Base-by-base conservation (phyloP, 495 filamentous ascomycete genomes). In the Talaromyces adpressus region DNA sequence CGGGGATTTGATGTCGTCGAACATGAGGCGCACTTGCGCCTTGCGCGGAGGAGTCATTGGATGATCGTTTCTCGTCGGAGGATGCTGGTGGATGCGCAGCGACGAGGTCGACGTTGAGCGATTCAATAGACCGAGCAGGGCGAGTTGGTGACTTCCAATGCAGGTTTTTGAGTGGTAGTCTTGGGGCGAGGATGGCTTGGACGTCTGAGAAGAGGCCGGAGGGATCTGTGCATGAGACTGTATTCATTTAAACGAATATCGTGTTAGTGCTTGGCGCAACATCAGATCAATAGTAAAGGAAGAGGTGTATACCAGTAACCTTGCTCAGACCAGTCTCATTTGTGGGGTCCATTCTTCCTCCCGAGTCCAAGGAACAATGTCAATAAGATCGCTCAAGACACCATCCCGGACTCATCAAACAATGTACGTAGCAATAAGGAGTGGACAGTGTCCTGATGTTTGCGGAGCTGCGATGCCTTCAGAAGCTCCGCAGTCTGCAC, bases 71-170 rank as follows among this genome's bases (percentile, higher is more conserved):
- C 64, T 75, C 75, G 23, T 61, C 61, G 4, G 68, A 56, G 20
- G 52, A 56, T 16, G 20, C 23, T 11, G 52, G 34, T 12, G 77
- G 73, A 52, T 74, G 75, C 36, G 74, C 81, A 3, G 89, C 87
- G 12, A 92, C 79, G 64, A 98, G 86, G 56, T 95, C 92, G 69
- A 97, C 84, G 69, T 96, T 91, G 45, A 98, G 85, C 53, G 92
- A 91, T 70, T 89, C 87, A 73, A 98, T 98, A 27, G 93, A 96
- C 57, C 94, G 87, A 45, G 96, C 79, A 9, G 95, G 93, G 9
- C 94, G 88, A 27, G 87, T 87, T 54, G 94, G 89, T 6, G 95
- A 96, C 73, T 96, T 94, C 94, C 94, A 98, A 71, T 97, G 89
- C 53, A 98, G 86, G 71, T 97, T 93, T 61, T 87, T 88, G n/a